Percentiles rank a stretch among this genome's conserved stretches.
Conservation (phyloP, 495 filamentous ascomycete genomes). For the Talaromyces adpressus region DNA sequence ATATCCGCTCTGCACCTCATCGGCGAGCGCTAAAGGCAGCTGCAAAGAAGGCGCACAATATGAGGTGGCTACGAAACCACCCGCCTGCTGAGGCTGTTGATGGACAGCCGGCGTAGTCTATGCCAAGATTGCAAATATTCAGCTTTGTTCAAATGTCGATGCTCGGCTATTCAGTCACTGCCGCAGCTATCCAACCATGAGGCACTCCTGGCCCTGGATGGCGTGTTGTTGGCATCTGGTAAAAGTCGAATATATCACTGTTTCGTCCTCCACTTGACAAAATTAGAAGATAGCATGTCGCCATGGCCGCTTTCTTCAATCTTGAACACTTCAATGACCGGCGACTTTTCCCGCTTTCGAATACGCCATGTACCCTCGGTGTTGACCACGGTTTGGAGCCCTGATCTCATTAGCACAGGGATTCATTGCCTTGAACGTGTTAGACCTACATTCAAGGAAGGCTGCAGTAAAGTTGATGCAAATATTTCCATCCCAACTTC, state of each 20-base stretch:
- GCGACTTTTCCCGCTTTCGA: constrained; percentile 46
- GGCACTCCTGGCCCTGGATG: not conserved
- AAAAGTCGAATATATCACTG: not conserved
- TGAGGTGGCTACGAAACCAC: constrained; percentile 22
- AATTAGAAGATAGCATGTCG: constrained; percentile 67
- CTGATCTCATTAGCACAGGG: constrained; percentile 25
- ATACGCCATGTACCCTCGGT: constrained; percentile 81
- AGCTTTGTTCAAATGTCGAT: not conserved
- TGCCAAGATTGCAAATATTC: not conserved
- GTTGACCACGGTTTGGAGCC: constrained; percentile 57
- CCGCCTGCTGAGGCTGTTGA: not conserved
- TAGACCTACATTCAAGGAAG: constrained; percentile 63
- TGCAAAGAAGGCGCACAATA: constrained; percentile 23
- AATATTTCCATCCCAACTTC: constrained; percentile 78
- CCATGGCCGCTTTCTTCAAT: constrained; percentile 68
- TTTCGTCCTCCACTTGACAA: constrained; percentile 60
- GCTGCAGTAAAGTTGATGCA: constrained; percentile 81
- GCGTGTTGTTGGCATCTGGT: not conserved
- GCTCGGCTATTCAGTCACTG: not conserved
- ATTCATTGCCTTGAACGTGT: not conserved
- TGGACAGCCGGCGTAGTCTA: not conserved
- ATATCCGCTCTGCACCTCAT: constrained; percentile 64
- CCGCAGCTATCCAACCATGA: not conserved
- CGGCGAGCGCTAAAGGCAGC: constrained; percentile 31
- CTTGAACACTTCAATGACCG: constrained; percentile 62